A percentile compares a stretch with the other conserved stretches of the same genome.
Evolutionary conservation across 345 rosid species (phyloP).

Genomic region (Cardamine chenopodiifolia): DNA sequence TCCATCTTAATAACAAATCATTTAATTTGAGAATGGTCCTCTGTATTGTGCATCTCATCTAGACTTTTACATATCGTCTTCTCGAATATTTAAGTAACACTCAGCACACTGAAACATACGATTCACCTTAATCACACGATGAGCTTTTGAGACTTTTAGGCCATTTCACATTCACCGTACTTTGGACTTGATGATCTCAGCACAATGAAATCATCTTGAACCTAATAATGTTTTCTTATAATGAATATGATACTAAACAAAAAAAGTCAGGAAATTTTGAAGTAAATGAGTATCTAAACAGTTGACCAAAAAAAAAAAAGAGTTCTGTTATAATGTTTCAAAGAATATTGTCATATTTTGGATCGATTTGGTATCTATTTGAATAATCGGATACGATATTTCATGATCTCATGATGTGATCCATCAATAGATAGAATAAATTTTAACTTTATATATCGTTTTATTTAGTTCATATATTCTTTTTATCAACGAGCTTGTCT

Average conservation of each 20-base stretch:
- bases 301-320: slow-evolving; percentile 23
- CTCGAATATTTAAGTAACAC: background rate
- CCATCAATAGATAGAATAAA: slow-evolving; percentile 15
- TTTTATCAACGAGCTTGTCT: background rate
- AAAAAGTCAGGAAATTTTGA: background rate
- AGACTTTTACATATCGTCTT: background rate
- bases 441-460: background rate
- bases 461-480: background rate
- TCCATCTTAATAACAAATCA: background rate
- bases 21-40: background rate
- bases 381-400: slow-evolving; percentile 6
- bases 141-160: too few relatives aligned
- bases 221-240: too few relatives aligned
- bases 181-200: too few relatives aligned
- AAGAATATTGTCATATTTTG: slow-evolving; percentile 24
- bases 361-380: slow-evolving; percentile 18
- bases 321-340: background rate
- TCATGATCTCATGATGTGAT: slow-evolving; percentile 22
- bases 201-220: too few relatives aligned
- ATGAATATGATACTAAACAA: background rate
- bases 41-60: background rate
- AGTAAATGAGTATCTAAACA: background rate
- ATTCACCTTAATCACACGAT: too few relatives aligned
- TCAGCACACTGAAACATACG: too few relatives aligned
- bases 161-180: too few relatives aligned